These are phyloP conservation scores for Acer yangbiense DNA, from an alignment of 345 rosid genomes.

Conservation along the genomic window DNA sequence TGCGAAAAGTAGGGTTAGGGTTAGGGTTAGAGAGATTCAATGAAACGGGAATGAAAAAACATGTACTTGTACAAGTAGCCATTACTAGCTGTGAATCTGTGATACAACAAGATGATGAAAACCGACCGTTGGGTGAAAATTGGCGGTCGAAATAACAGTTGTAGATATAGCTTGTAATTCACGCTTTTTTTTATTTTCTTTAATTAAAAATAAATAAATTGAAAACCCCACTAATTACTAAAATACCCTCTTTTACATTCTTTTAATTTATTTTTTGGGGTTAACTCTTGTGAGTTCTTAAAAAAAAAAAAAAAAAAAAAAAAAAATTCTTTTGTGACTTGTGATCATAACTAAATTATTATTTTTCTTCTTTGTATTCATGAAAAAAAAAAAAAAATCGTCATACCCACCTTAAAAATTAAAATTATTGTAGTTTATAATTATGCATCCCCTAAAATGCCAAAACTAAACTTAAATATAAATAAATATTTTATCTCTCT, in stretches of 20 bases:
- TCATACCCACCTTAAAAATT: too few species aligned
- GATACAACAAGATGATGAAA: neutral
- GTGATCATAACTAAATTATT: too few species aligned
- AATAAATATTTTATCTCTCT: too few species aligned
- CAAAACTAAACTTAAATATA: too few species aligned
- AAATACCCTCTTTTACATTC: neutral
- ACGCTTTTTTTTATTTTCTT: neutral
- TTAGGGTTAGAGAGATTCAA: slow-evolving; percentile 6
- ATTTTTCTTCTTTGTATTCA: too few species aligned
- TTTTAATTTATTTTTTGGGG: too few species aligned
- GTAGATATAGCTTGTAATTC: slow-evolving; percentile 2
- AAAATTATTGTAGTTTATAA: too few species aligned
- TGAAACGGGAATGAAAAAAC: slow-evolving; percentile 24
- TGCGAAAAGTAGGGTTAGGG: neutral
- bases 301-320: too few species aligned
- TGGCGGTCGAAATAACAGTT: neutral
- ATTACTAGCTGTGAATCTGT: neutral
- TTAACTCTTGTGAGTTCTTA: too few species aligned
- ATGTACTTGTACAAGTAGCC: neutral
- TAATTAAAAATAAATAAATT: neutral
- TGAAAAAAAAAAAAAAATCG: too few species aligned
- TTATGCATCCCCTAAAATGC: too few species aligned
- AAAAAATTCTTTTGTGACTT: too few species aligned
- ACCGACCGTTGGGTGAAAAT: slow-evolving; percentile 7
- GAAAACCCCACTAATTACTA: neutral